Base-by-base conservation (phyloP, 2,329 filamentous ascomycete genomes). In the Cladosporium sp. region DNA sequence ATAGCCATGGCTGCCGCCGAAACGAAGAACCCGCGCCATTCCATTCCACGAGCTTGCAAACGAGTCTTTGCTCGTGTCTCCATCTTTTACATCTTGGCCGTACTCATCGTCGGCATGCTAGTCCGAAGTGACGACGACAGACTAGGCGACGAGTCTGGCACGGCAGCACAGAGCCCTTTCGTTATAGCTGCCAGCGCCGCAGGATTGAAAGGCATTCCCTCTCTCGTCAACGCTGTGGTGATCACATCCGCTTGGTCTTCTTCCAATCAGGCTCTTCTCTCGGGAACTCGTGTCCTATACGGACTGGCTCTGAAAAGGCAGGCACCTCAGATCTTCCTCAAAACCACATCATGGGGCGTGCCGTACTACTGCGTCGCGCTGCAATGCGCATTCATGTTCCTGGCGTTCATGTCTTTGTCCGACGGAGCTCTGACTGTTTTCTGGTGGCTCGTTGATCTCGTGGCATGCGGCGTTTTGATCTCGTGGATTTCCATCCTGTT, bases 191-290 rank as follows among this genome's bases (percentile, higher is more conserved):
- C 82, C 55, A 68, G 77, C 51, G 72, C 79, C 53, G 80, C 81
- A 11, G 79, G 80, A 32, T 78, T 87, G 42, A 62, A 65, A 1
- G 77, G 76, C 2, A 74, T 86, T 13, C 54, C 84, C 55, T 79
- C 79, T 51, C 74, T 86, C 55, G 83, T 87, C 69, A 87, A 88
- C 61, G 83, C 77, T 18, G 79, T 79, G 13, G 78, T 86, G 56
- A 71, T 86, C 45, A 82, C 84, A 7, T 84, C 81, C 11, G 84
- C 83, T 1, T 77, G 76, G 69, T 78, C 75, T 0, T 75, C 77
- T 7, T 77, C 73, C 40, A 81, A 80, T 58, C 71, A 74, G 3
- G 77, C 76, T 59, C 64, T 78, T 11, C 78, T 78, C 58, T 69
- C 76, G 7, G 74, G 74, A 1, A 74, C 72, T 3, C 75, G 78